Base-by-base conservation (phyloP, 2,329 filamentous ascomycete genomes). In the Colletotrichum spaethianum region DNA sequence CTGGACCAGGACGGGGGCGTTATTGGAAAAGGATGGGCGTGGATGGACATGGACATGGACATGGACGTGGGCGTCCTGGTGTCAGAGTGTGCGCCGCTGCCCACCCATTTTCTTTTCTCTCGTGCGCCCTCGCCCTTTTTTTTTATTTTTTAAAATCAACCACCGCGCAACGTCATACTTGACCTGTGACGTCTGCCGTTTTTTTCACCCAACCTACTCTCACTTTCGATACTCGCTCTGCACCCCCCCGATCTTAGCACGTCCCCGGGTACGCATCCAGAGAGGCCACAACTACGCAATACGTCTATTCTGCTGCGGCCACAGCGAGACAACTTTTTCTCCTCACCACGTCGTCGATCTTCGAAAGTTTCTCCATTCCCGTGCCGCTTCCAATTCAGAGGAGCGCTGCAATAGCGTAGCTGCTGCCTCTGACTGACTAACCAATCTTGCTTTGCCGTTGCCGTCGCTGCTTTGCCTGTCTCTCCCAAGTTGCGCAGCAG, bases 171-270 rank as follows among this genome's bases (percentile, higher is more conserved):
- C 83, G 83, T 84, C 83, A 84, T 84, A 75, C 73, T 74, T 74
- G 60, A 67, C 59, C 83, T 84, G 83, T 84, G 83, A 84, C 83
- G 83, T 84, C 83, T 84, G 73, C 73, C 73, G 73, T 84, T 79
- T 77, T 71, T 69, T 63, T 56, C 57, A 55, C 72, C 67, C 61
- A 73, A 73, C 66, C 55, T 62, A 67, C 20, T 53, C 63, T 69
- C 72, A 64, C 64, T 55, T 53, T 56, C 73, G 73, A 72, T 62
- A 62, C 63, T 72, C 69, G 69, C 50, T 63, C 60, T 72, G 60
- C 63, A 63, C 60, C 60, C 70, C 60, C 65, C 53, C 46, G 31
- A 62, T 52, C 67, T 63, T 33, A 67, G 63, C 68, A 73, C 56
- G 62, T 52, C 57, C 63, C 65, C 57, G 62, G 56, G 46, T 53